Evolutionary conservation across 2,329 filamentous ascomycete species (phyloP), one percentile per base, ranked within the genome.

Genomic region (Colletotrichum sp.): DNA sequence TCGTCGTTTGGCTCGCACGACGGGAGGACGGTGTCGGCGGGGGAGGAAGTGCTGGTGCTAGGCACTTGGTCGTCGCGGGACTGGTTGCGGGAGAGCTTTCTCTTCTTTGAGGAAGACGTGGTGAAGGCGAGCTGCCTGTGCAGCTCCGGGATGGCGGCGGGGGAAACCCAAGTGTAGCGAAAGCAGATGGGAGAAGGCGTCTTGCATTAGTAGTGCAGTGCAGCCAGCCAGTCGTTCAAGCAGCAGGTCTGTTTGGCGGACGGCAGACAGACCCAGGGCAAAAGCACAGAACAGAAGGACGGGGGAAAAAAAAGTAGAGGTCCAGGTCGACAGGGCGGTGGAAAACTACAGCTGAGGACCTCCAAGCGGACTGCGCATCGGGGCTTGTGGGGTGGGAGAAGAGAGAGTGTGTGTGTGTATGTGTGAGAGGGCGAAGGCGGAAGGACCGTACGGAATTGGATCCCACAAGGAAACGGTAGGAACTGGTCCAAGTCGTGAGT

Each of bases 81-180:
- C 78, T 85, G 83, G 82, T 85, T 75, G 86, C 85, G 77, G 74
- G 87, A 87, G 81, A 93, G 90, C 90, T 91, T 93, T 89, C 92
- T 90, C 92, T 93, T 93, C 91, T 93, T 93, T 90, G 87, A 89
- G 88, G 91, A 93, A 92, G 92, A 93, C 92, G 92, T 93, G 85
- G 90, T 93, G 92, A 90, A 88, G 84, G 89, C 86, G 92, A 93
- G 92, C 92, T 93, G 91, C 92, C 84, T 84, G 80, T 81, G 90
- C 90, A 92, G 90, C 90, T 92, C 90, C 85, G 81, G 82, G 79
- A 74, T 78, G 69, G 71, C 67, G 52, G 48, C 60, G 57, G 67
- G 64, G 61, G 52, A 71, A 65, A 52, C 32, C 59, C 68, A 26
- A 26, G 43, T 39, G 71, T 60, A 52, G 64, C 28, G 64, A 66